Conservation (phyloP, 306 rosid genomes). For the Crataegus laevigata region DNA sequence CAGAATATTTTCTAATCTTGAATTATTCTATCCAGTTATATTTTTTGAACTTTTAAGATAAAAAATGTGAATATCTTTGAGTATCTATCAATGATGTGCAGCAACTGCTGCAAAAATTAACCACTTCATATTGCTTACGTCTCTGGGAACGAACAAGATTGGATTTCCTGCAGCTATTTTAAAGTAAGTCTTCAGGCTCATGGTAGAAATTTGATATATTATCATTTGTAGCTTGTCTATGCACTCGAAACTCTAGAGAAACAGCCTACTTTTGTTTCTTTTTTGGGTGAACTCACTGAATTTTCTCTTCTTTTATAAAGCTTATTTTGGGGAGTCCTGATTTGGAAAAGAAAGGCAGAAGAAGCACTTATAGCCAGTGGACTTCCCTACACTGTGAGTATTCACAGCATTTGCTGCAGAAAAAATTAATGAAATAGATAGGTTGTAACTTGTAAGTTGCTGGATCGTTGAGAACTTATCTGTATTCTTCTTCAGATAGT, state of each 20-base stretch:
- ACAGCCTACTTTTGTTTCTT: background rate
- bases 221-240: background rate
- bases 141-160: slow-evolving; percentile 87
- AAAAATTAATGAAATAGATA: background rate
- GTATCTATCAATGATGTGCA: slow-evolving; percentile 25
- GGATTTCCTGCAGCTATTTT: slow-evolving; percentile 97
- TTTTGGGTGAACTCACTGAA: slow-evolving; percentile 11
- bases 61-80: slow-evolving; percentile 11
- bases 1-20: background rate
- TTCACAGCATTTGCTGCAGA: slow-evolving; percentile 6
- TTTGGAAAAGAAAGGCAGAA: slow-evolving; percentile 97
- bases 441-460: background rate
- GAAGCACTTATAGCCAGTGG: slow-evolving; percentile 90
- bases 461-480: slow-evolving; percentile 1
- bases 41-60: background rate
- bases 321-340: slow-evolving; percentile 94
- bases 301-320: slow-evolving; percentile 34
- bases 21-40: background rate
- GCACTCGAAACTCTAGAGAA: slow-evolving; percentile 6
- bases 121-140: slow-evolving; percentile 83
- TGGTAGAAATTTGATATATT: slow-evolving; percentile 10
- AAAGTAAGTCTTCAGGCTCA: slow-evolving; percentile 51
- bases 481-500: slow-evolving; percentile 65
- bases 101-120: slow-evolving; percentile 67
- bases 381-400: slow-evolving; percentile 82